Evolutionary conservation across 441 rosid species (phyloP).

Genomic region (Adansonia grandidieri): DNA sequence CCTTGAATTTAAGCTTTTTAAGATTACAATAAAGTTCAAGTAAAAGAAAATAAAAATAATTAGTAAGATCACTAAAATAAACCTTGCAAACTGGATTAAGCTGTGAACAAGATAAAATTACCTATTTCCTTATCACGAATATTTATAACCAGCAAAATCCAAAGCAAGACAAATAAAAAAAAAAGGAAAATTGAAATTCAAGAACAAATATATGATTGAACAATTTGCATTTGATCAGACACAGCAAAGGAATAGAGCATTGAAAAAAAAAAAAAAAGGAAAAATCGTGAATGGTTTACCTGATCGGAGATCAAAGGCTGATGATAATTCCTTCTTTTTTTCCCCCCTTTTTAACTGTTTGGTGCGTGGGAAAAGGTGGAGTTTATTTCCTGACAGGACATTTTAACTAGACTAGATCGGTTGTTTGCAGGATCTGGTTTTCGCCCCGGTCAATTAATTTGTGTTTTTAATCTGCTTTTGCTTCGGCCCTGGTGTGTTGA

Average conservation of each 20-base stretch:
- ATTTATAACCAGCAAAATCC: neutral
- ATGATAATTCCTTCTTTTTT: neutral
- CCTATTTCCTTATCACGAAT: neutral
- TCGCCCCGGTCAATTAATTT: constrained; percentile 3
- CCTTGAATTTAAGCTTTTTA: neutral
- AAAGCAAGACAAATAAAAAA: neutral
- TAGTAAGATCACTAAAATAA: neutral
- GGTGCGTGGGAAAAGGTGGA: constrained; percentile 30
- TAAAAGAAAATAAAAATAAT: neutral
- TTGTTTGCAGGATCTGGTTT: neutral
- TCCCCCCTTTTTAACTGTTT: neutral
- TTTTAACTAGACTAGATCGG: neutral
- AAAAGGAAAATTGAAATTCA: neutral
- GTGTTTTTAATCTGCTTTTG: neutral
- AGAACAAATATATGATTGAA: constrained; percentile 1
- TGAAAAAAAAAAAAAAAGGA: neutral
- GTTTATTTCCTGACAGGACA: constrained; percentile 25
- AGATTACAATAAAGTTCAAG: constrained; percentile 10
- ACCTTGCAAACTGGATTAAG: constrained; percentile 13
- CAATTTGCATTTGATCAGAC: constrained; percentile 1
- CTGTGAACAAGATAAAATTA: neutral
- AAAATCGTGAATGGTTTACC: constrained; percentile 25
- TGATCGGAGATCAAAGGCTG: constrained; percentile 33
- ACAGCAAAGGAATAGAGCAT: neutral
- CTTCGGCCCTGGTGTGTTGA: too few species aligned